A percentile compares a stretch with the other conserved stretches of the same genome.
These are phyloP conservation scores for Aspergillus sclerotialis DNA, from an alignment of 2,329 filamentous ascomycete genomes.

Conservation along the genomic window DNA sequence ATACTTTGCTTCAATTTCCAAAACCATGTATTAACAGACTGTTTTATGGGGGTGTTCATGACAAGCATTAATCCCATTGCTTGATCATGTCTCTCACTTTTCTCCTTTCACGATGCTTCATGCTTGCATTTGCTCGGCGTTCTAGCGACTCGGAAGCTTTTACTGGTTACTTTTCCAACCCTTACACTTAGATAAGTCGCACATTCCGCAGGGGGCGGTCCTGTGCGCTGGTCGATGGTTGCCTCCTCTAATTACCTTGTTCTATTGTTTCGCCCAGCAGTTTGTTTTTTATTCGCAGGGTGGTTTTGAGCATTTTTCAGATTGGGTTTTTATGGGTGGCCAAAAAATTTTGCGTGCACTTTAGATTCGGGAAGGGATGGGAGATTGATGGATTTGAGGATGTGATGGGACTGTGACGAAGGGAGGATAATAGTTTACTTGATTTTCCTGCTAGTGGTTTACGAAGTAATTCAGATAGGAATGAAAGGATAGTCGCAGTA, in stretches of 20 bases:
- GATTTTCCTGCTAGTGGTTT: neutral
- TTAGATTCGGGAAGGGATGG: constrained; percentile 6
- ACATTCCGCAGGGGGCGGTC: constrained; percentile 32
- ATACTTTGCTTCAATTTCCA: constrained; percentile 18
- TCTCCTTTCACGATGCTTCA: constrained; percentile 28
- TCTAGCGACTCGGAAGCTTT: constrained; percentile 35
- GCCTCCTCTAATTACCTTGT: constrained; percentile 28
- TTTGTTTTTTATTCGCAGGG: constrained; percentile 12
- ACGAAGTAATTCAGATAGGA: neutral
- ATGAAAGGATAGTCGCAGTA: neutral
- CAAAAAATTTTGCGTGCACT: constrained; percentile 16
- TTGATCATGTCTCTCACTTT: constrained; percentile 10
- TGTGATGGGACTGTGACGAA: constrained; percentile 8
- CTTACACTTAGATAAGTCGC: constrained; percentile 35
- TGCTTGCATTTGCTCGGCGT: constrained; percentile 39
- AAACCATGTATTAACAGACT: constrained; percentile 22
- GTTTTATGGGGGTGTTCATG: constrained; percentile 13
- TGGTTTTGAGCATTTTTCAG: neutral
- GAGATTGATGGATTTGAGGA: constrained; percentile 10
- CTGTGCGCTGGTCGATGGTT: constrained; percentile 37
- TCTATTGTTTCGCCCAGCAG: constrained; percentile 6
- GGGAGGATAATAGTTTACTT: neutral
- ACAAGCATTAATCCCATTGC: constrained; percentile 8
- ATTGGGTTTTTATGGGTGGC: constrained; percentile 1
- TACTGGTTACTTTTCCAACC: constrained; percentile 16